Evolutionary conservation across 2,329 filamentous ascomycete species (phyloP).

Genomic region (Sclerotinia sclerotiorum): DNA sequence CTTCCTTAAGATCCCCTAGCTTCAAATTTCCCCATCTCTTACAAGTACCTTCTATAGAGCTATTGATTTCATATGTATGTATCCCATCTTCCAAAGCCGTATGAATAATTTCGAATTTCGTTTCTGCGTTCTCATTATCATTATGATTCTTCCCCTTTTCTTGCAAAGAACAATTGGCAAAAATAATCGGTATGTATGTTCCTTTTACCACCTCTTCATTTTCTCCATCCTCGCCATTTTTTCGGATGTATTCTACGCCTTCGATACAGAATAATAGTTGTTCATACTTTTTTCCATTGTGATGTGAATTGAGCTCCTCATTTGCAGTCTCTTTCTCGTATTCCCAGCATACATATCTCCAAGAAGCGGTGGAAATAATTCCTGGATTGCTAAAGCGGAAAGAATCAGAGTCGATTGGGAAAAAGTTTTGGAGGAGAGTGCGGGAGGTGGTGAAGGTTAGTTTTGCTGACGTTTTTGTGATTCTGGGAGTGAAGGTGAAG

Average conservation of each 20-base stretch:
- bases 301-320: too few species aligned
- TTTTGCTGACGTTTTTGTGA: constrained; percentile 36
- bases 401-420: constrained; percentile 33
- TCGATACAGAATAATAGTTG: constrained; percentile 9
- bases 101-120: not conserved
- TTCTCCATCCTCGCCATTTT: too few species aligned
- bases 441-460: constrained; percentile 42
- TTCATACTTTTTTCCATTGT: not conserved
- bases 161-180: not conserved
- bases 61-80: not conserved
- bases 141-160: not conserved
- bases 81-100: not conserved
- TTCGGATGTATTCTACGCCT: not conserved
- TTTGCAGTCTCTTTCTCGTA: not conserved
- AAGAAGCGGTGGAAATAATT: constrained; percentile 62
- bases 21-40: not conserved
- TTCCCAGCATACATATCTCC: constrained; percentile 40
- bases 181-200: not conserved
- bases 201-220: not conserved
- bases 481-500: constrained; percentile 33
- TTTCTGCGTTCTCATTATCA: not conserved
- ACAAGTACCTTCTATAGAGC: not conserved
- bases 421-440: constrained; percentile 44
- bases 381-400: constrained; percentile 47
- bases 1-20: not conserved